These are phyloP conservation scores for Sistotremastrum niveocremeum DNA, from an alignment of 768 basidiomycete species.

Conservation along the genomic window DNA sequence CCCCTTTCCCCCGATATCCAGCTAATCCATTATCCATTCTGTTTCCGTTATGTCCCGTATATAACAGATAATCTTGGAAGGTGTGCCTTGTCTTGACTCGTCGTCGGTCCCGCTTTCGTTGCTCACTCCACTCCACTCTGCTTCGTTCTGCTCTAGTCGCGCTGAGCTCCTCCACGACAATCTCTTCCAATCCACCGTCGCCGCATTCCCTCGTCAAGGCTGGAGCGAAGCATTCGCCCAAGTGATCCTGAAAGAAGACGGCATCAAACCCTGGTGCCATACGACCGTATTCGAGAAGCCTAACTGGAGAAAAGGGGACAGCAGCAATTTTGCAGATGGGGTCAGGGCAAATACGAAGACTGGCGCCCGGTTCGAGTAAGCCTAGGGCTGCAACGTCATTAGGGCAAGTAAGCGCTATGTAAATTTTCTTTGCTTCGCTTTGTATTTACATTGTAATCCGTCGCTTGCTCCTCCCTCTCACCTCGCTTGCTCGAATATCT, in stretches of 20 bases:
- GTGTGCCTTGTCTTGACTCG: not conserved
- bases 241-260: conserved; percentile 31
- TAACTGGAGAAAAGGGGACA: conserved; percentile 28
- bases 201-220: conserved; percentile 28
- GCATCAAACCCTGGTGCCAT: conserved; percentile 37
- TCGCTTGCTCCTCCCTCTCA: too few relatives aligned
- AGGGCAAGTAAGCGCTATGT: too few relatives aligned
- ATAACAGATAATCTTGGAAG: not conserved
- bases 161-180: conserved; percentile 28
- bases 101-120: not conserved
- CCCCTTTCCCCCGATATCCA: conserved; percentile 7
- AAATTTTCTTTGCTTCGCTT: too few relatives aligned
- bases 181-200: conserved; percentile 28
- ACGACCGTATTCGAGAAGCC: conserved; percentile 33
- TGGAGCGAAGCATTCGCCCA: conserved; percentile 32
- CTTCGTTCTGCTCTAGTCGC: conserved; percentile 16
- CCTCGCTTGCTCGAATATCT: too few relatives aligned
- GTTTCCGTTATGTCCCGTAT: not conserved
- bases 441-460: too few relatives aligned
- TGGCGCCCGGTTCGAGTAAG: too few relatives aligned
- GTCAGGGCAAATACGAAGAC: conserved; percentile 23
- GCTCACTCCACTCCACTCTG: not conserved
- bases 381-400: too few relatives aligned
- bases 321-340: conserved; percentile 34
- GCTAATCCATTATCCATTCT: conserved; percentile 18